Evolutionary conservation across 2,329 filamentous ascomycete species (phyloP).

Genomic region (Epichloe bromicola): DNA sequence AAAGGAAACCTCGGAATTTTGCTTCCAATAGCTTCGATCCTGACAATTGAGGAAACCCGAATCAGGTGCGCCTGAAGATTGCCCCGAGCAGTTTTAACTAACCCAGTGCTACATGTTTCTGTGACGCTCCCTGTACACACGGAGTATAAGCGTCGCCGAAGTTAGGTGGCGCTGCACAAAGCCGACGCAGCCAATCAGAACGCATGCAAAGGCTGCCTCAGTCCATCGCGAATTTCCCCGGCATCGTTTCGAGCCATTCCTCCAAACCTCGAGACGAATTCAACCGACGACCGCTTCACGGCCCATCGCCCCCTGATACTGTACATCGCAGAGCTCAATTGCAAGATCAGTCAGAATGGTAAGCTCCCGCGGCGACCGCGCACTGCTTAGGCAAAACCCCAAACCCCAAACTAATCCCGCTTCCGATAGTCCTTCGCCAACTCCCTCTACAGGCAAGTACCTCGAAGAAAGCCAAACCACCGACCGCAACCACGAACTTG

Average conservation of each 20-base stretch:
- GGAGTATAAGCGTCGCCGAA: neutral
- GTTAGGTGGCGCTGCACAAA: neutral
- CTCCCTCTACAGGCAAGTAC: slow-evolving; percentile 27
- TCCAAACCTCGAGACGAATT: slow-evolving; percentile 16
- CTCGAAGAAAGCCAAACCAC: slow-evolving; percentile 8
- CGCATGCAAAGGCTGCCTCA: slow-evolving; percentile 17
- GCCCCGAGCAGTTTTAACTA: too few species aligned
- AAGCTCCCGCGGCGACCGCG: slow-evolving; percentile 8
- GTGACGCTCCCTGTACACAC: neutral
- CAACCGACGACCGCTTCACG: slow-evolving; percentile 15
- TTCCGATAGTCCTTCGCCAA: slow-evolving; percentile 22
- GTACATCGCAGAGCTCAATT: slow-evolving; percentile 16
- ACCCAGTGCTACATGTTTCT: too few species aligned
- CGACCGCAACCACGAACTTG: slow-evolving; percentile 5
- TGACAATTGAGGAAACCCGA: too few species aligned
- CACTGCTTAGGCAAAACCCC: neutral
- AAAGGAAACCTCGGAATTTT: too few species aligned
- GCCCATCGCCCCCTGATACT: slow-evolving; percentile 13
- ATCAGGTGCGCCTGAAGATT: too few species aligned
- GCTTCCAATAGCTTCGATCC: too few species aligned
- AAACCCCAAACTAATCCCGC: slow-evolving; percentile 22
- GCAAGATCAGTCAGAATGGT: slow-evolving; percentile 25
- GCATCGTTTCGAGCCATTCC: slow-evolving; percentile 5
- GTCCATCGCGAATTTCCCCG: slow-evolving; percentile 17
- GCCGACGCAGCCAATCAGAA: slow-evolving; percentile 17